Conservation (phyloP, 78 protist genomes). For the Pelomyxa schiedti region DNA sequence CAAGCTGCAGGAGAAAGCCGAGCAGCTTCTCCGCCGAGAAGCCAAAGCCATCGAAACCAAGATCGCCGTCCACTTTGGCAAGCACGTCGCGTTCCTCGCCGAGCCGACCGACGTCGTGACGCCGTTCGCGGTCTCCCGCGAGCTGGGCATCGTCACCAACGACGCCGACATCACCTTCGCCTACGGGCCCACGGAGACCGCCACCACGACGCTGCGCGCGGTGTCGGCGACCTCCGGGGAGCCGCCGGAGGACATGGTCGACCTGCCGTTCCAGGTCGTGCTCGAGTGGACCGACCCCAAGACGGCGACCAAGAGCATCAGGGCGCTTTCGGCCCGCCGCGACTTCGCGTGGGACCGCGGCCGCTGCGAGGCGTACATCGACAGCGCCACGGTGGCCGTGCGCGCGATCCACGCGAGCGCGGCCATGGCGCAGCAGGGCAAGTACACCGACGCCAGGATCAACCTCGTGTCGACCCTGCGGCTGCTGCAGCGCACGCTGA, state of each 20-base stretch:
- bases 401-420: background rate
- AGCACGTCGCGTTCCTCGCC: background rate
- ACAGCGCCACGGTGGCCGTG: background rate
- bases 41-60: background rate
- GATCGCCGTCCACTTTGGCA: background rate
- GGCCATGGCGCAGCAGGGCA: background rate
- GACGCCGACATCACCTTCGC: background rate
- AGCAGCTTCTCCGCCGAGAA: background rate
- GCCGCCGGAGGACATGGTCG: background rate
- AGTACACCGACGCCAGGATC: background rate
- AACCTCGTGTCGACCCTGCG: background rate
- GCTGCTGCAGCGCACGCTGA: slow-evolving; percentile 3
- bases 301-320: background rate
- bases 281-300: background rate
- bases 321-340: background rate
- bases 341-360: background rate
- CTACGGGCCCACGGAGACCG: background rate
- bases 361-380: background rate
- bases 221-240: background rate
- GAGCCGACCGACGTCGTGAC: background rate
- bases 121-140: background rate
- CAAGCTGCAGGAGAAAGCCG: background rate
- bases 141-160: slow-evolving; percentile 1
- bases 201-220: too few species aligned
- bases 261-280: background rate